These are phyloP conservation scores for Thermomucor indicae-seudaticae DNA, from an alignment of 371 early-diverging fungal genomes.

Conservation along the genomic window DNA sequence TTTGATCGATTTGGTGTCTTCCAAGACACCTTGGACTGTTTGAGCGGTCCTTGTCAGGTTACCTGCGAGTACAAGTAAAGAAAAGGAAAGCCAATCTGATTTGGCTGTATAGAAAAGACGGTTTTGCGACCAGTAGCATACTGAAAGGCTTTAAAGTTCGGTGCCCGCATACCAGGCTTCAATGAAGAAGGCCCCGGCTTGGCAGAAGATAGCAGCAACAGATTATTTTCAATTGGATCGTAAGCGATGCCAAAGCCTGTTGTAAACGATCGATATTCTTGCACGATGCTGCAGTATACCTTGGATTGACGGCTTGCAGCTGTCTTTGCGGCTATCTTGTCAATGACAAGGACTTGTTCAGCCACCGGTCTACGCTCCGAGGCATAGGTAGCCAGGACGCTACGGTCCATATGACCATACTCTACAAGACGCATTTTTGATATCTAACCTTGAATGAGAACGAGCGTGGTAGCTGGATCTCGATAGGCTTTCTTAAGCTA, in stretches of 20 bases:
- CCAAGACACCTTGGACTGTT: slow-evolving; percentile 8
- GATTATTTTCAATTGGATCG: not conserved
- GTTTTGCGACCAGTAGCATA: slow-evolving; percentile 26
- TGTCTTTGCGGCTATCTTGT: slow-evolving; percentile 35
- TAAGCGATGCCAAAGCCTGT: slow-evolving; percentile 42
- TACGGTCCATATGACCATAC: slow-evolving; percentile 16
- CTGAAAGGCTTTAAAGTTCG: slow-evolving; percentile 34
- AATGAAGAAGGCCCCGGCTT: slow-evolving; percentile 6
- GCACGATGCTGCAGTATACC: slow-evolving; percentile 27
- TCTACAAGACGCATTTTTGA: slow-evolving; percentile 43
- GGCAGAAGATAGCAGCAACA: not conserved
- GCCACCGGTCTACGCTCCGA: slow-evolving; percentile 36
- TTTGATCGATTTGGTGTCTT: not conserved
- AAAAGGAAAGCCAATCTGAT: slow-evolving; percentile 27
- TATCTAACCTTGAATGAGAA: slow-evolving; percentile 13
- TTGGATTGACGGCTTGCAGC: slow-evolving; percentile 30
- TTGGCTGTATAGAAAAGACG: slow-evolving; percentile 22
- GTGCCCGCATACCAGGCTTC: slow-evolving; percentile 39
- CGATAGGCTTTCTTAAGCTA: not conserved
- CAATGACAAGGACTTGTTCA: slow-evolving; percentile 28
- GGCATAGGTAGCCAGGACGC: slow-evolving; percentile 23
- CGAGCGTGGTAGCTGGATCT: not conserved
- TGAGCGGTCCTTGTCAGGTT: slow-evolving; percentile 17
- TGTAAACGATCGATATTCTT: slow-evolving; percentile 30
- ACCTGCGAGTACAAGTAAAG: slow-evolving; percentile 25